Conservation (phyloP, 2,329 filamentous ascomycete genomes). For the Bertia moriformis region DNA sequence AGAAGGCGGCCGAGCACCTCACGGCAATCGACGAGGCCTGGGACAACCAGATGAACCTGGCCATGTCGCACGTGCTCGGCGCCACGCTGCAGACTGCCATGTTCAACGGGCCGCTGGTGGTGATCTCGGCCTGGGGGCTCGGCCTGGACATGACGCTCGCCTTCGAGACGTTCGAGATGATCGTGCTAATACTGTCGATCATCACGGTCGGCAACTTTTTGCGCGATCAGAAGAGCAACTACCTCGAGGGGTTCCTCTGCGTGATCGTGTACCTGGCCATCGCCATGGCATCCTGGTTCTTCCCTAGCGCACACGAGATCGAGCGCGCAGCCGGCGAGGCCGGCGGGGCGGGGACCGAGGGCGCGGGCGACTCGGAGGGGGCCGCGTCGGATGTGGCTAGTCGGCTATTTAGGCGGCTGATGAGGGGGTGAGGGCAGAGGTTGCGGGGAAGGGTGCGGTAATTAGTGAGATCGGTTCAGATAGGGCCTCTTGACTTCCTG, state of each 20-base stretch:
- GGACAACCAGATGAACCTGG: slow-evolving; percentile 73
- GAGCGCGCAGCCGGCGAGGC: slow-evolving; percentile 26
- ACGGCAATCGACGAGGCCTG: slow-evolving; percentile 76
- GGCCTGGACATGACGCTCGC: slow-evolving; percentile 59
- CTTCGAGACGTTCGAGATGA: slow-evolving; percentile 77
- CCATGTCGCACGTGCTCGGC: slow-evolving; percentile 71
- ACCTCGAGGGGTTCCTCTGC: slow-evolving; percentile 72
- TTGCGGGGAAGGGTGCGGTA: too few relatives aligned
- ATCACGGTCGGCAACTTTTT: slow-evolving; percentile 79
- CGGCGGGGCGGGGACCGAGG: slow-evolving; percentile 46
- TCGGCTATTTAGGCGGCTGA: too few relatives aligned
- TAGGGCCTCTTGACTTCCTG: too few relatives aligned
- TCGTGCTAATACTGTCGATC: slow-evolving; percentile 69
- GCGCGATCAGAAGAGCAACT: slow-evolving; percentile 77
- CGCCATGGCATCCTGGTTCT: slow-evolving; percentile 41
- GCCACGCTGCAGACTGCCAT: slow-evolving; percentile 81
- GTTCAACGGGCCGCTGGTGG: slow-evolving; percentile 70
- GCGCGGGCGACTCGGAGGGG: slow-evolving; percentile 49
- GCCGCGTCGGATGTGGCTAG: too few relatives aligned
- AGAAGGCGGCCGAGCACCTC: slow-evolving; percentile 75
- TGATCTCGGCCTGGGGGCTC: slow-evolving; percentile 73
- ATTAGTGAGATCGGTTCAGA: too few relatives aligned
- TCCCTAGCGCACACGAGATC: slow-evolving; percentile 29
- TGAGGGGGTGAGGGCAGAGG: too few relatives aligned
- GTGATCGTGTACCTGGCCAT: slow-evolving; percentile 52